Base-by-base conservation (phyloP, 108 stramenopile species). In the Heterococcus sp. region DNA sequence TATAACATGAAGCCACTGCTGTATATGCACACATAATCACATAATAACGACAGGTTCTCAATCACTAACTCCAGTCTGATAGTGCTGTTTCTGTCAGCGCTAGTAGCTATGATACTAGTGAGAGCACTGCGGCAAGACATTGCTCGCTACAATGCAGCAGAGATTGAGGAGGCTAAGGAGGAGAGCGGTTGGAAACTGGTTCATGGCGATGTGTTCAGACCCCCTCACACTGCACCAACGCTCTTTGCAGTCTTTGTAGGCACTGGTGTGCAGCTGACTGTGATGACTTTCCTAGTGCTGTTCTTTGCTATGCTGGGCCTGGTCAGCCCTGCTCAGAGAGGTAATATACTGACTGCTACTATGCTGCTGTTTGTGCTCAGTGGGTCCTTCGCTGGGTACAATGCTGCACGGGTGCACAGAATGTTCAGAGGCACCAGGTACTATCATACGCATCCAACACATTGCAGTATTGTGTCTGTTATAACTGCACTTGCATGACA, bases 151-250 rank as follows among this genome's bases (percentile, higher is more conserved):
- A 99, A 98, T 79, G 98, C 92, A 2, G 95, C 92, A 72, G 93
- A 75, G 38, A 46, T 81, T 37, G 90, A 90, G 75, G 90, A 90
- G 66, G 87, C 88, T 0, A 78, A 94, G 87, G 98, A 98, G 83
- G 98, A 98, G 88, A 91, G 90, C 69, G 99, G 99, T 63, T 99
- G 99, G 99, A 98, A 98, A 88, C 87, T 98, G 39, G 93, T 98
- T 3, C 97, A 98, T 76, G 95, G 94, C 30, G 97, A 98, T 84
- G 95, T 96, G 68, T 95, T 98, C 74, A 91, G 97, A 27, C 95
- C 97, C 34, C 97, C 97, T 58, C 74, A 78, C 32, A 87, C 78
- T n/a, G 82, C 74, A 67, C 93, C 94, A 26, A 92, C 95, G 93
- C 75, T 94, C 33, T 90, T 98, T 8, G 91, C 93, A 32, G 79